Conservation (phyloP, 352 stramenopile species). For the Globisporangium takayamanum region DNA sequence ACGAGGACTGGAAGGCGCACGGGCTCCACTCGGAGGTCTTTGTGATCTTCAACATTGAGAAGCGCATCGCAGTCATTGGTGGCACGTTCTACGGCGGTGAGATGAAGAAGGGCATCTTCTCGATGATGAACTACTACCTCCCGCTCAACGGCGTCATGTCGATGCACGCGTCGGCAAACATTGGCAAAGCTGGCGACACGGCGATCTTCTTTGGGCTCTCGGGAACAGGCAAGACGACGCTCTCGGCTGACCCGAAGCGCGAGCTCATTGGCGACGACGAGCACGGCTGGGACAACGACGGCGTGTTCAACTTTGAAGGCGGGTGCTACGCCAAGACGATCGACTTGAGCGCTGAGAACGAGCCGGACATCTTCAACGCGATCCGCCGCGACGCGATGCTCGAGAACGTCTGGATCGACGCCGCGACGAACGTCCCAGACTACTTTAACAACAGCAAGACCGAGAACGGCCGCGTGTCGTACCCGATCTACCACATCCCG, state of each 20-base stretch:
- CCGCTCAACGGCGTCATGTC: slow-evolving; percentile 93
- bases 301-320: slow-evolving; percentile 99
- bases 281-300: slow-evolving; percentile 97
- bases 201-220: slow-evolving; percentile 97
- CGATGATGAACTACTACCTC: slow-evolving; percentile 98
- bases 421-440: slow-evolving; percentile 79
- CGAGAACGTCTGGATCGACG: slow-evolving; percentile 93
- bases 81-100: slow-evolving; percentile 97
- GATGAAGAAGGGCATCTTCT: slow-evolving; percentile 99
- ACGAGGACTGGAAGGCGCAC: slow-evolving; percentile 93
- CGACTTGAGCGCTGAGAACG: slow-evolving; percentile 93
- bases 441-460: slow-evolving; percentile 96
- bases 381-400: slow-evolving; percentile 95
- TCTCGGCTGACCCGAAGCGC: slow-evolving; percentile 88
- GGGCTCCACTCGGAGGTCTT: slow-evolving; percentile 95
- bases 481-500: slow-evolving; percentile 98
- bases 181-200: slow-evolving; percentile 93
- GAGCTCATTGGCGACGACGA: slow-evolving; percentile 85
- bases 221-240: slow-evolving; percentile 87
- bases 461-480: slow-evolving; percentile 98
- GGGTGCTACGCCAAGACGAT: slow-evolving; percentile 99
- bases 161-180: slow-evolving; percentile 99
- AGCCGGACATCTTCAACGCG: slow-evolving; percentile 97
- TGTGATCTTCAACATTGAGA: slow-evolving; percentile 96
- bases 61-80: slow-evolving; percentile 92